Conservation (phyloP, 73 alveolate species). For the Breviolum minutum region DNA sequence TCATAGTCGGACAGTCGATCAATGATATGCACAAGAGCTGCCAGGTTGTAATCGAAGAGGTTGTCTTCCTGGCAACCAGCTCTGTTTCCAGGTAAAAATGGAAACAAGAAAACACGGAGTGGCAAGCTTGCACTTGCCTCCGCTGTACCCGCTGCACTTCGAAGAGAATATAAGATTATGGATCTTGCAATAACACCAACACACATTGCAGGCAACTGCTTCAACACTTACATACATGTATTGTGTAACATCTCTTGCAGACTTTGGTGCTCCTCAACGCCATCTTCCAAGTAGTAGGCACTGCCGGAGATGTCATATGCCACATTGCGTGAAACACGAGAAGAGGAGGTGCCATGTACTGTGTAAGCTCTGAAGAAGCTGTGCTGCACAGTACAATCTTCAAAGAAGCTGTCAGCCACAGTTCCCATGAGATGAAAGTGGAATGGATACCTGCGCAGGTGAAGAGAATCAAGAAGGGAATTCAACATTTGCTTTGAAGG, state of each 20-base stretch:
- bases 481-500: background rate
- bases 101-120: background rate
- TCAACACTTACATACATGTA: background rate
- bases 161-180: no score
- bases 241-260: background rate
- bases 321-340: slow-evolving; percentile 76
- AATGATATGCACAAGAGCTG: slow-evolving; percentile 77
- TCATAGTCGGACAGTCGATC: slow-evolving; percentile 68
- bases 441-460: slow-evolving; percentile 52
- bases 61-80: slow-evolving; percentile 37
- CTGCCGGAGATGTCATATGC: slow-evolving; percentile 87
- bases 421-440: slow-evolving; percentile 81
- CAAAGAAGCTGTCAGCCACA: slow-evolving; percentile 41
- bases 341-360: slow-evolving; percentile 80
- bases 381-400: slow-evolving; percentile 59
- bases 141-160: no score
- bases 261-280: background rate
- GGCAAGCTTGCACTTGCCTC: no score
- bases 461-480: background rate
- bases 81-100: background rate
- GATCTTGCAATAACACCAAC: no score
- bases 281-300: slow-evolving; percentile 90
- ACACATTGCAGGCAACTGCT: no score
- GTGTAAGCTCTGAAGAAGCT: slow-evolving; percentile 95
- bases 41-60: slow-evolving; percentile 90